These are phyloP conservation scores for Saposhnikovia divaricata DNA, from an alignment of 129 eudicot genomes.

Conservation along the genomic window DNA sequence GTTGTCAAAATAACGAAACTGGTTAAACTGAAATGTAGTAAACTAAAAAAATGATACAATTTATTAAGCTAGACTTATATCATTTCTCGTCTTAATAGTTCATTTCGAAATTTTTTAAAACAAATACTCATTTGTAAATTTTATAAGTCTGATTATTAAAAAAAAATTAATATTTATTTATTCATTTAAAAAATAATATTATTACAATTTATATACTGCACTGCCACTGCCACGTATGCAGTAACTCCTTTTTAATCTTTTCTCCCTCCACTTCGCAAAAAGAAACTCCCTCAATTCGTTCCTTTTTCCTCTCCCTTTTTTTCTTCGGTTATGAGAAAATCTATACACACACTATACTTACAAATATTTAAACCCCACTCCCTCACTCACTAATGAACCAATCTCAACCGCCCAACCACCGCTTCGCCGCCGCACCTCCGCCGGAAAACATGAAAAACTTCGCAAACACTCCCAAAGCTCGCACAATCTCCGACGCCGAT, in stretches of 20 bases:
- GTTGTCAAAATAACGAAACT: too few species aligned
- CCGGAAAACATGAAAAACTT: background rate
- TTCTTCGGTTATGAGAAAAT: background rate
- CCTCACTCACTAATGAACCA: constrained; percentile 21
- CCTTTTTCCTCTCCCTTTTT: background rate
- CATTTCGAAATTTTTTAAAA: too few species aligned
- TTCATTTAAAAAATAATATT: too few species aligned
- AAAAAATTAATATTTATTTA: too few species aligned
- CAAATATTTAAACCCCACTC: background rate
- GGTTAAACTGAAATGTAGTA: too few species aligned
- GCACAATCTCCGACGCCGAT: constrained; percentile 65
- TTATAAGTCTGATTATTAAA: too few species aligned
- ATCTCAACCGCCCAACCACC: background rate
- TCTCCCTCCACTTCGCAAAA: constrained; percentile 1
- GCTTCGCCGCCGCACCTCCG: background rate
- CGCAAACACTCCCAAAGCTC: constrained; percentile 20
- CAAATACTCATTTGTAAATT: too few species aligned
- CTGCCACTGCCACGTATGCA: background rate
- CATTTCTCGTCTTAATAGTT: too few species aligned
- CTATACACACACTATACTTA: background rate
- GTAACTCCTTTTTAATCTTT: background rate
- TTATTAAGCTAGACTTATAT: too few species aligned
- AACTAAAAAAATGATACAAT: too few species aligned
- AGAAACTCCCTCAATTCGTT: constrained; percentile 2
- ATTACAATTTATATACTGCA: background rate